These are phyloP conservation scores for Lodderomyces beijingensis DNA, from an alignment of 1,139 yeast genomes.

Conservation along the genomic window DNA sequence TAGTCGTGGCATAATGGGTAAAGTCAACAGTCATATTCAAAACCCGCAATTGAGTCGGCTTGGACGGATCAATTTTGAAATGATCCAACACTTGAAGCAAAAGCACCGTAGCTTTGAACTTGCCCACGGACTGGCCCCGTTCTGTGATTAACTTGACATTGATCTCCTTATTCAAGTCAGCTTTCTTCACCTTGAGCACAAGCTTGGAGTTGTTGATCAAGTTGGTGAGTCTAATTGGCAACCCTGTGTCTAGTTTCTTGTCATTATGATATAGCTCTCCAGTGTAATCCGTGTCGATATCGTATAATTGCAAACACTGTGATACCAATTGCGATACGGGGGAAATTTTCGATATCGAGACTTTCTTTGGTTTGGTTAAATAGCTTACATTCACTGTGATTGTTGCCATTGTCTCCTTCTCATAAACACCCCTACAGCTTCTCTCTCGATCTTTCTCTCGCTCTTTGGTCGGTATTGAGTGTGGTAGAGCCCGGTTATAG, in stretches of 20 bases:
- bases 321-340: slow-evolving; percentile 29
- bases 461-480: too few species aligned
- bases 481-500: too few species aligned
- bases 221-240: slow-evolving; percentile 32
- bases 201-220: slow-evolving; percentile 31
- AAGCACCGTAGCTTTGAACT: slow-evolving; percentile 10
- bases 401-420: slow-evolving; percentile 23
- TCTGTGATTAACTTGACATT: slow-evolving; percentile 22
- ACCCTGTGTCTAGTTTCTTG: slow-evolving; percentile 28
- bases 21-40: slow-evolving; percentile 11
- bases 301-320: slow-evolving; percentile 13
- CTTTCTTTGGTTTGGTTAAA: slow-evolving; percentile 20
- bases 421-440: too few species aligned
- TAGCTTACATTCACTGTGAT: slow-evolving; percentile 22
- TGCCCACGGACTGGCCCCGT: slow-evolving; percentile 7
- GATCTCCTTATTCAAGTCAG: slow-evolving; percentile 15
- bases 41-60: slow-evolving; percentile 9
- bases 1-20: slow-evolving; percentile 9
- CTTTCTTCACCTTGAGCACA: slow-evolving; percentile 16
- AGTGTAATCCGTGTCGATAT: slow-evolving; percentile 9
- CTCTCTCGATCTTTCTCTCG: too few species aligned
- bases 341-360: slow-evolving; percentile 19
- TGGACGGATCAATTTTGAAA: slow-evolving; percentile 10
- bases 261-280: slow-evolving; percentile 28
- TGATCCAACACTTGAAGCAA: slow-evolving; percentile 12